A percentile compares a stretch with the other conserved stretches of the same genome.
Evolutionary conservation across 208 protist genomes (phyloP).

Genomic region (Angomonas ambiguus): DNA sequence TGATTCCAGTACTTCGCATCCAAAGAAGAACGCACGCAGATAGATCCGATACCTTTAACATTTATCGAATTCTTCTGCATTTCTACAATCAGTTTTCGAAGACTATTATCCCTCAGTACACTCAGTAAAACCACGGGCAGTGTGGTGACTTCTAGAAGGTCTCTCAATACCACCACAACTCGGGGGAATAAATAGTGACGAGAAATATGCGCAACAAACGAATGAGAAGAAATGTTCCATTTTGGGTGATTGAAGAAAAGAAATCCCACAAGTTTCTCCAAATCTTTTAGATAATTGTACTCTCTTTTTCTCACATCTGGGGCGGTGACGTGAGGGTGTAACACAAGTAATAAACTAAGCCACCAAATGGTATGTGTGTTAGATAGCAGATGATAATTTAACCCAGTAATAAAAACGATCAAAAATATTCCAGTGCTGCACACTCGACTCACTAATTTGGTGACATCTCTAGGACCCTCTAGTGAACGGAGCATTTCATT

Average conservation of each 20-base stretch:
- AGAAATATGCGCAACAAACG: conserved; percentile 26
- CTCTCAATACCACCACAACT: conserved; percentile 6
- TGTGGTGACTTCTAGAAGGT: background rate
- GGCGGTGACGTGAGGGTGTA: conserved; percentile 45
- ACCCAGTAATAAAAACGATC: conserved; percentile 31
- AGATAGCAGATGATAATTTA: conserved; percentile 67
- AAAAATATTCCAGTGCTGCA: conserved; percentile 4
- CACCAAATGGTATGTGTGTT: conserved; percentile 70
- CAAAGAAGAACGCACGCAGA: conserved; percentile 42
- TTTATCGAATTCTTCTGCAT: conserved; percentile 40
- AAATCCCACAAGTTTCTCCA: conserved; percentile 37
- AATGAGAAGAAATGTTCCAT: conserved; percentile 45
- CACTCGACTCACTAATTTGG: conserved; percentile 45
- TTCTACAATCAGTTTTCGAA: conserved; percentile 33
- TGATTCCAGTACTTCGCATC: conserved; percentile 3
- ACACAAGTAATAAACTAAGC: conserved; percentile 54
- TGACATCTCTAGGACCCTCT: conserved; percentile 37
- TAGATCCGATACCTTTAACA: conserved; percentile 72
- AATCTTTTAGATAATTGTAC: conserved; percentile 58
- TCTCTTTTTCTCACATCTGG: conserved; percentile 47
- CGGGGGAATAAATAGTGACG: background rate
- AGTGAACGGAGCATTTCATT: conserved; percentile 46
- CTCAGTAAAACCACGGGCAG: conserved; percentile 57
- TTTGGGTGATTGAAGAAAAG: conserved; percentile 44
- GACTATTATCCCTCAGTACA: conserved; percentile 55